Percentiles rank a stretch among this genome's conserved stretches.
These are phyloP conservation scores for Sedum album DNA, from an alignment of 164 flowering plant species.

Conservation along the genomic window DNA sequence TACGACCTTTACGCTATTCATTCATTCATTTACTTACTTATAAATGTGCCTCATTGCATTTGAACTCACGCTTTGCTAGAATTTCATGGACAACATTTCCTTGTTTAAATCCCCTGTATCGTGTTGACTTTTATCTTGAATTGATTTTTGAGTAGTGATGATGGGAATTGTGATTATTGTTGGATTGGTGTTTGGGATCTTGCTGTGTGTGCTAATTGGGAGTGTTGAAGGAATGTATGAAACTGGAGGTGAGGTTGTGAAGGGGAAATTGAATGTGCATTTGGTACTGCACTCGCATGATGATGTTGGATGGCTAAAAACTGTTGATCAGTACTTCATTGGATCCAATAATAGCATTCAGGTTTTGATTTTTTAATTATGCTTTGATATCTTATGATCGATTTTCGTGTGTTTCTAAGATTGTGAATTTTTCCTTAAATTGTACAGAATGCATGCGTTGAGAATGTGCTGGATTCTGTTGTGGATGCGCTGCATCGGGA, in stretches of 20 bases:
- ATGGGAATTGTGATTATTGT: background rate
- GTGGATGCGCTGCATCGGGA: constrained; percentile 48
- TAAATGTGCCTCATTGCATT: no score
- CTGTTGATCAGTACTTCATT: constrained; percentile 73
- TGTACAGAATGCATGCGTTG: constrained; percentile 81
- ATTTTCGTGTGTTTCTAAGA: background rate
- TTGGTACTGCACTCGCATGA: constrained; percentile 74
- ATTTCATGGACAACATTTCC: background rate
- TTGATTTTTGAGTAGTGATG: background rate
- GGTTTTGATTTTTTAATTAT: constrained; percentile 24
- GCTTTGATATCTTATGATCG: background rate
- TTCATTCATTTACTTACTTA: no score
- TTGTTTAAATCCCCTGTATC: no score
- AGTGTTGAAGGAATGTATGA: constrained; percentile 29
- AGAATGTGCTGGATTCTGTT: constrained; percentile 70
- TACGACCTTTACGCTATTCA: no score
- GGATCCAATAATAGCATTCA: constrained; percentile 64
- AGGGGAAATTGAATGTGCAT: constrained; percentile 66
- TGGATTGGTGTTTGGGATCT: background rate
- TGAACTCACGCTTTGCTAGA: no score
- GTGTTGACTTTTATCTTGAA: background rate
- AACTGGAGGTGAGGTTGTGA: constrained; percentile 43
- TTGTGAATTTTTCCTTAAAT: constrained; percentile 8
- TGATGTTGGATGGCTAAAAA: constrained; percentile 84
- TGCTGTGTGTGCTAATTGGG: background rate